Base-by-base conservation (phyloP, 164 flowering plant species). In the Vitis rotundifolia region DNA sequence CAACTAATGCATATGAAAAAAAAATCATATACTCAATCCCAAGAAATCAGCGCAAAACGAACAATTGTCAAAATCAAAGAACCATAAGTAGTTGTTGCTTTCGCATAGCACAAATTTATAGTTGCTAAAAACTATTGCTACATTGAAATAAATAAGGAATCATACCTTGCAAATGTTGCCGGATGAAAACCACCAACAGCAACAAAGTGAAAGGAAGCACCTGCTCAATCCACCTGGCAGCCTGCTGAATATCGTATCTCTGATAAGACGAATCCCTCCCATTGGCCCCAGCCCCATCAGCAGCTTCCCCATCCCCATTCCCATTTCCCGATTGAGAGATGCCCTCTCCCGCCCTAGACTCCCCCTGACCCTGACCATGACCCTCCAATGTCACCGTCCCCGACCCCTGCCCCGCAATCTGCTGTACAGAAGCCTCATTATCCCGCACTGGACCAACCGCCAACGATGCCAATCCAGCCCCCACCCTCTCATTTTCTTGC, bases 181-280 rank as follows among this genome's bases (percentile, higher is more conserved):
- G 91, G 66, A 96, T 93, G 81, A 96, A 96, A 67, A 96, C 98
- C 44, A 96, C 92, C 86, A 93, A 73, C 60, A 96, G 83, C 72
- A 96, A 90, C 87, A 93, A 80, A 31, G 95, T 87, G 67, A 96
- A 96, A 1, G 99, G 99, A 37, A 96, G 90, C 49, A 93, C 79
- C 79, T 96, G 99, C 80, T 96, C 99, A 71, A 93, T 88, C 99
- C 98, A 93, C 69, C 97, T 80, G 1, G 98, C 98, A 66, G 92
- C 93, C 83, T 91, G 98, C 83, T 93, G 99, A 74, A 96, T 93
- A 73, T 93, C 99, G 76, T 92, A 96, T 79, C 99, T 87, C 88
- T 93, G 99, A 69, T 91, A 90, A 18, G 98, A 82, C 13, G 95
- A 86, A 76, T 93, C 97, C 78, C 95, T 82, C 29, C 73, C 81